phyloP scores from a whole-genome alignment of 2,329 filamentous ascomycete species.

The Aspergillus fijiensis region DNA sequence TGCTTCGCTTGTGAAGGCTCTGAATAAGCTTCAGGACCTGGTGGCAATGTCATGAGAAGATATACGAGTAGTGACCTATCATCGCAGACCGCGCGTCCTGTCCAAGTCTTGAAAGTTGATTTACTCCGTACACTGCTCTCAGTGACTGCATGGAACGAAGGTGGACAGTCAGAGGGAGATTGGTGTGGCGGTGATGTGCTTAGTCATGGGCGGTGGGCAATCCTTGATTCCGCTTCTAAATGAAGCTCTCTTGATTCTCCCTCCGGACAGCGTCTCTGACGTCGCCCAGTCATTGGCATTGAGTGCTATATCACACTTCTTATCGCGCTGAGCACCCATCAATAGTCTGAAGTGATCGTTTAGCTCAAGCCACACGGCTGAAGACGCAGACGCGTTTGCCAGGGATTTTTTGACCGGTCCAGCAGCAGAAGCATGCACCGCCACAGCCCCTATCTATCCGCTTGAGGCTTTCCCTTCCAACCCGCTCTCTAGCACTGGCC shows the following conservation, averaged over 20 bases:
- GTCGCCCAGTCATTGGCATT: background rate
- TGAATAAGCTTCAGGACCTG: too few relatives aligned
- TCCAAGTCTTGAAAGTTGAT: too few relatives aligned
- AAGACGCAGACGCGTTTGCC: background rate
- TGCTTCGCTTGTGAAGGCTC: too few relatives aligned
- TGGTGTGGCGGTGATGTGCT: background rate
- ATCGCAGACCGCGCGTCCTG: too few relatives aligned
- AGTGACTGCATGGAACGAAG: too few relatives aligned
- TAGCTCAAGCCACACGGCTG: background rate
- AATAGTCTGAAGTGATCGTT: background rate
- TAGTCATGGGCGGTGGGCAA: background rate
- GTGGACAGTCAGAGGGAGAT: too few relatives aligned
- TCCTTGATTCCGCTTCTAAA: background rate
- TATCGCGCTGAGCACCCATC: background rate
- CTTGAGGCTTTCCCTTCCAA: constrained; percentile 15
- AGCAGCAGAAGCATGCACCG: constrained; percentile 22
- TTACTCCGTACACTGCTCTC: too few relatives aligned
- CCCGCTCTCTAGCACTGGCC: constrained; percentile 17
- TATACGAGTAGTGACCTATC: too few relatives aligned
- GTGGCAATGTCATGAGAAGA: too few relatives aligned
- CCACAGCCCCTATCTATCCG: constrained; percentile 30
- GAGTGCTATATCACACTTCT: background rate
- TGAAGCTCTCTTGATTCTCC: background rate
- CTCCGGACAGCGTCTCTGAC: background rate
- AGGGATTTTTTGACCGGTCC: background rate